These are phyloP conservation scores for Madurella fahalii DNA, from an alignment of 2,329 filamentous ascomycete genomes.

Conservation along the genomic window DNA sequence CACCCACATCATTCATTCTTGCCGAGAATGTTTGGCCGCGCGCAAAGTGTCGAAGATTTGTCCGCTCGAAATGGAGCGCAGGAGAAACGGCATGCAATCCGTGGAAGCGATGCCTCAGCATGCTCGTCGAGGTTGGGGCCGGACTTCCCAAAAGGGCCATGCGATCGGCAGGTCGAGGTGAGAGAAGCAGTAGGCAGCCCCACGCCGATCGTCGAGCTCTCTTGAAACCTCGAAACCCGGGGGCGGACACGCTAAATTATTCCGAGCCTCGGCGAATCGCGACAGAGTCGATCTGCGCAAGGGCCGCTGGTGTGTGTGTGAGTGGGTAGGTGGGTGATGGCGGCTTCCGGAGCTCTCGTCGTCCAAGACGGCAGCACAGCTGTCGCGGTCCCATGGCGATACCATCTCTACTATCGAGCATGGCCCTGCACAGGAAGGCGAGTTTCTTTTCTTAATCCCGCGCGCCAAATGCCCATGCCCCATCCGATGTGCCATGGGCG, in stretches of 20 bases:
- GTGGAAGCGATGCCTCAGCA: conserved; percentile 15
- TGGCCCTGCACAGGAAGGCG: neutral
- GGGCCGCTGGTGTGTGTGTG: neutral
- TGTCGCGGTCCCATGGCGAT: conserved; percentile 1
- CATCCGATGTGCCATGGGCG: neutral
- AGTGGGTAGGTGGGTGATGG: too few species aligned
- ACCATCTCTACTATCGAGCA: neutral
- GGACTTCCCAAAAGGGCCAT: conserved; percentile 22
- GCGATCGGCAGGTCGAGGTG: conserved; percentile 12
- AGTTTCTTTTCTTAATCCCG: too few species aligned
- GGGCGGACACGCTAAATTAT: conserved; percentile 3
- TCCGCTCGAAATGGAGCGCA: neutral
- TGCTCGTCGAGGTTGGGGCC: conserved; percentile 13
- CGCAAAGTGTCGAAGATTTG: neutral
- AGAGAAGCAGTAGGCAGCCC: conserved; percentile 1
- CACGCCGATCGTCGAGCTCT: conserved; percentile 11
- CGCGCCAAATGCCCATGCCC: too few species aligned
- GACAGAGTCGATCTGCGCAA: neutral
- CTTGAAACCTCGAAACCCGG: conserved; percentile 8
- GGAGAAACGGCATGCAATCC: neutral
- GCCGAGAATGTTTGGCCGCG: too few species aligned
- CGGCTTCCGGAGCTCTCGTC: neutral
- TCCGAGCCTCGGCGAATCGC: neutral
- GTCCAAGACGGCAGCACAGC: too few species aligned
- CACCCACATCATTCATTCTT: too few species aligned